These are phyloP conservation scores for Komagataella pseudopastoris DNA, from an alignment of 805 yeast species.

Conservation along the genomic window DNA sequence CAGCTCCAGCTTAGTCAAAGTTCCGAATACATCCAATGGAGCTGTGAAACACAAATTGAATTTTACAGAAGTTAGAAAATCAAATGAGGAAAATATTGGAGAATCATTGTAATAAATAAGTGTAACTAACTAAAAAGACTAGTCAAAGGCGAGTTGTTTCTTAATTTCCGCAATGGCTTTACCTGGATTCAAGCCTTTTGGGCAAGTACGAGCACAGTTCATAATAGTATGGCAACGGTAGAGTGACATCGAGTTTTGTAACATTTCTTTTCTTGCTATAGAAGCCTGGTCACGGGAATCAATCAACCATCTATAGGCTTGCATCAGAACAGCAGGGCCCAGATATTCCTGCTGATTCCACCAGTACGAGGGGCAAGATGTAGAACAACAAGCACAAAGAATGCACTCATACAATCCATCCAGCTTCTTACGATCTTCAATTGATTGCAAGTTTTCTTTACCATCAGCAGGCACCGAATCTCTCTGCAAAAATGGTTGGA, in stretches of 20 bases:
- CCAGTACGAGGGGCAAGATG: slow-evolving; percentile 99
- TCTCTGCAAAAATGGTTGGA: slow-evolving; percentile 93
- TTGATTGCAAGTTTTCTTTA: slow-evolving; percentile 80
- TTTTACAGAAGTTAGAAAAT: not conserved
- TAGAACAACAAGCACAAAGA: slow-evolving; percentile 96
- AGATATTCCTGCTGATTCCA: slow-evolving; percentile 98
- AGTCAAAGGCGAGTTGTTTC: slow-evolving; percentile 78
- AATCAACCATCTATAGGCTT: slow-evolving; percentile 97
- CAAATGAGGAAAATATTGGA: not conserved
- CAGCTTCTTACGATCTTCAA: slow-evolving; percentile 87
- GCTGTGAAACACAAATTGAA: not conserved
- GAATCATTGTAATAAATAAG: not conserved
- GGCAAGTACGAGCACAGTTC: slow-evolving; percentile 98
- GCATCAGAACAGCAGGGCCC: slow-evolving; percentile 98
- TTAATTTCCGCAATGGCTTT: slow-evolving; percentile 94
- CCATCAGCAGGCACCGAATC: slow-evolving; percentile 74
- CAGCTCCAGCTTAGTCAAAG: not conserved
- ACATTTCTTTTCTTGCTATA: slow-evolving; percentile 66
- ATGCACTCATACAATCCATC: slow-evolving; percentile 98
- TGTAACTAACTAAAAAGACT: slow-evolving; percentile 9
- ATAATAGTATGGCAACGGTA: slow-evolving; percentile 98
- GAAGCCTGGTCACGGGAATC: slow-evolving; percentile 95
- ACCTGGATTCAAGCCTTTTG: slow-evolving; percentile 97
- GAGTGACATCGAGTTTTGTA: slow-evolving; percentile 93
- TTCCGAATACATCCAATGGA: not conserved